Evolutionary conservation across 139 green algal species (phyloP).

Genomic region (Chlorella ohadii): DNA sequence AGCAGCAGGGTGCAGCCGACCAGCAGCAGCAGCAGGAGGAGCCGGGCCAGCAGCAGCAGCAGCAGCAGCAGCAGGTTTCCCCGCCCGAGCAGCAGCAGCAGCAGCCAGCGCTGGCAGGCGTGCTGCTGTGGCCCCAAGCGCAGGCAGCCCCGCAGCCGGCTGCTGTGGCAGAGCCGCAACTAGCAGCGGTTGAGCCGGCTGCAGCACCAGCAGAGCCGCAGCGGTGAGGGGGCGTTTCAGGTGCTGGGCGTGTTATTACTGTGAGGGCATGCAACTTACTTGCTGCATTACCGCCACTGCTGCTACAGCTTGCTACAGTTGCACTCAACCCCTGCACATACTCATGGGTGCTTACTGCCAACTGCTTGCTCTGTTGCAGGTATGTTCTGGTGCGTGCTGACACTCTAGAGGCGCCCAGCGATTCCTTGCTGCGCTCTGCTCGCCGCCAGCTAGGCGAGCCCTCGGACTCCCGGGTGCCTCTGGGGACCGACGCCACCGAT

Average conservation of each 20-base stretch:
- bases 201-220: neutral
- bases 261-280: neutral
- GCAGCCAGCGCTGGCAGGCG: neutral
- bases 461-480: neutral
- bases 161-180: neutral
- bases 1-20: neutral
- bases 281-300: neutral
- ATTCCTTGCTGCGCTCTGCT: slow-evolving; percentile 8
- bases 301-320: neutral
- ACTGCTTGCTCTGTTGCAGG: no score
- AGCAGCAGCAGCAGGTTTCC: neutral
- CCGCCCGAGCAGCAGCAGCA: neutral
- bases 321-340: neutral
- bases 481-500: no score
- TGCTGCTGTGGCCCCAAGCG: slow-evolving; percentile 5
- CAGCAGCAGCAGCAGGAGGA: neutral
- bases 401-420: slow-evolving; percentile 11
- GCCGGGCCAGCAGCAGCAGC: neutral
- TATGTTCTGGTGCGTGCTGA: slow-evolving; percentile 26
- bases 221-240: neutral
- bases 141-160: neutral
- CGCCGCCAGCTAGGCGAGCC: slow-evolving; percentile 26
- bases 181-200: neutral
- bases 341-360: neutral
- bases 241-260: neutral